A percentile compares a stretch with the other conserved stretches of the same genome.
Conservation (phyloP, 2,329 filamentous ascomycete species). For the Epichloe elymi region DNA sequence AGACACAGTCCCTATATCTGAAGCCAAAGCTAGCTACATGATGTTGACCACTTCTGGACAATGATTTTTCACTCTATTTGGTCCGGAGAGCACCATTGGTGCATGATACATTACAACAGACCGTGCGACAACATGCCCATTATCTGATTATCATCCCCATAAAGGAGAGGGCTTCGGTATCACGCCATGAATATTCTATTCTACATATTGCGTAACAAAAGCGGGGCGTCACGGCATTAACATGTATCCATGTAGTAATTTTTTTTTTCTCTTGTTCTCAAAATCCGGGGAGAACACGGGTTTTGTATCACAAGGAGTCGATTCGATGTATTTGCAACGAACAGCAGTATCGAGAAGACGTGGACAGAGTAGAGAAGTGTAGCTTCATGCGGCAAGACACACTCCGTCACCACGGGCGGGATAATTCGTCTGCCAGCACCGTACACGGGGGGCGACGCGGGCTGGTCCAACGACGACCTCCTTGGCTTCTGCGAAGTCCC, state of each 20-base stretch:
- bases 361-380: too few species aligned
- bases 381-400: background rate
- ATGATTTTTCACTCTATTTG: background rate
- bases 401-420: background rate
- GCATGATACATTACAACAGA: too few species aligned
- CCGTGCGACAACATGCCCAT: too few species aligned
- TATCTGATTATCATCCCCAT: background rate
- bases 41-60: background rate
- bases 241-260: background rate
- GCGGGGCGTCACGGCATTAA: background rate
- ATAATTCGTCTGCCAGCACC: background rate
- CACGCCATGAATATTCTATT: background rate
- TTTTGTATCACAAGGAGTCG: too few species aligned
- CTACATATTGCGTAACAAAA: background rate
- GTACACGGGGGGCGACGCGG: constrained; percentile 34
- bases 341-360: too few species aligned
- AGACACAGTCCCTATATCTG: background rate
- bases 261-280: background rate
- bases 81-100: too few species aligned
- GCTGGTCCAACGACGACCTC: constrained; percentile 53
- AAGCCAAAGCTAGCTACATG: background rate
- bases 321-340: background rate
- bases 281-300: background rate
- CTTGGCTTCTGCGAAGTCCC: constrained; percentile 44
- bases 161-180: background rate